Conservation (phyloP, 257 asterid genomes). For the Primulina tabacum region DNA sequence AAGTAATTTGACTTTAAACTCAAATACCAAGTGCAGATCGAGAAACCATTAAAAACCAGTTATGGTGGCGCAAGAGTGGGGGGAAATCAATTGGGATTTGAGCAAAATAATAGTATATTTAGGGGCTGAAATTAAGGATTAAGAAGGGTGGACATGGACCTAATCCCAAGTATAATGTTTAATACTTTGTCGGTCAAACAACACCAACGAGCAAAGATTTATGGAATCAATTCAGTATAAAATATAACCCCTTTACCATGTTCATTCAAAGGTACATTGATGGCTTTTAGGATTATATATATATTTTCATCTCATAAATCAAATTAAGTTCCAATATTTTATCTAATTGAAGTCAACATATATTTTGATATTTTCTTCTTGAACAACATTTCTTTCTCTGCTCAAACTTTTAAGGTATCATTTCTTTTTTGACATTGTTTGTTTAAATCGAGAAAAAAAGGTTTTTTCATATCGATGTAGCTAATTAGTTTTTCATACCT, state of each 20-base stretch:
- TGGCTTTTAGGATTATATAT: not conserved
- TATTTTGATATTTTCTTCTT: not conserved
- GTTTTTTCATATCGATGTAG: too few species aligned
- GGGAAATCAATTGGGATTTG: constrained; percentile 34
- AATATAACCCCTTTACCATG: not conserved
- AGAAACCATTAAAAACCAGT: constrained; percentile 37
- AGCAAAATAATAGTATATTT: constrained; percentile 22
- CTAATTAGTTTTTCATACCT: too few species aligned
- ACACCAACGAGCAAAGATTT: not conserved
- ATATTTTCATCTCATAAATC: too few species aligned
- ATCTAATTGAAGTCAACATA: not conserved
- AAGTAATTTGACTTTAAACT: constrained; percentile 19
- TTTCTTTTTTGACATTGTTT: too few species aligned
- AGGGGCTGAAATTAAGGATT: constrained; percentile 29
- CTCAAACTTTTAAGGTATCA: too few species aligned
- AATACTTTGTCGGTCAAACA: not conserved
- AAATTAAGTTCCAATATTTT: too few species aligned
- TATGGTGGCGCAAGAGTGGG: constrained; percentile 54
- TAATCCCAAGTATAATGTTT: not conserved
- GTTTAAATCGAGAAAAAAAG: too few species aligned
- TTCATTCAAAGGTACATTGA: too few species aligned
- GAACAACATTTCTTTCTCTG: too few species aligned
- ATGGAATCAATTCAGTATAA: constrained; percentile 16
- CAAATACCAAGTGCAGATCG: constrained; percentile 28
- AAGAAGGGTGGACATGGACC: constrained; percentile 13